Evolutionary conservation across 345 rosid species (phyloP), one percentile per base, ranked within the genome.

Genomic region (Clarkia xantiana): DNA sequence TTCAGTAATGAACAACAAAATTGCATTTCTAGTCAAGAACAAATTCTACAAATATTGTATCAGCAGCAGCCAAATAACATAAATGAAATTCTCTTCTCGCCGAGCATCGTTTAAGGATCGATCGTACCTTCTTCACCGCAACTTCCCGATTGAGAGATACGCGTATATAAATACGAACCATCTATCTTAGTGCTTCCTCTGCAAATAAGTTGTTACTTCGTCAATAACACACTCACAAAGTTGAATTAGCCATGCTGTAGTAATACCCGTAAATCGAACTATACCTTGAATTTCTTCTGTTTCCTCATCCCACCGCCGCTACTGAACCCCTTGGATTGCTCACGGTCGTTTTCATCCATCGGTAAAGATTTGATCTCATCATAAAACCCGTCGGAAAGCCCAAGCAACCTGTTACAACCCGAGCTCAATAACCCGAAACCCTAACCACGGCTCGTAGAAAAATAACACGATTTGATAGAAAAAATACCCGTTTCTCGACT

Each of bases 401-500:
- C 91, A 51, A 54, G 59, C 77, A 86, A 73, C 75, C 97, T 90
- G 75, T 44, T 44, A 62, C 64, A 65, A 57, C 42, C 47, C 56
- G 60, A 62, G 47, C 42, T 53, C 49, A 68, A 60, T 18, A 41
- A 47, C 54, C 23, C 15, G 16, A n/a, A 40, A 40, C 42, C 10
- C 51, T 11, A 36, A 54, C 19, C 15, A 42, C 14, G n/a, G 43
- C 50, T 13, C 42, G 18, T n/a, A 45, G 59, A 13, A 44, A 42
- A 22, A 39, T 49, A 40, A 52, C 51, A 42, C 42, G 19, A 11
- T 47, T 39, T 41, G 14, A 40, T 14, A 38, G 40, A 45, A 19
- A 56, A 47, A 69, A 13, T 79, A 91, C 94, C 98, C 98, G 63
- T 72, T 77, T 71, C 83, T 65, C 50, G 94, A 78, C 69, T 84